Percentiles rank a stretch among this genome's conserved stretches.
These are phyloP conservation scores for Trichoderma endophyticum DNA, from an alignment of 2,329 filamentous ascomycete genomes.

Conservation along the genomic window DNA sequence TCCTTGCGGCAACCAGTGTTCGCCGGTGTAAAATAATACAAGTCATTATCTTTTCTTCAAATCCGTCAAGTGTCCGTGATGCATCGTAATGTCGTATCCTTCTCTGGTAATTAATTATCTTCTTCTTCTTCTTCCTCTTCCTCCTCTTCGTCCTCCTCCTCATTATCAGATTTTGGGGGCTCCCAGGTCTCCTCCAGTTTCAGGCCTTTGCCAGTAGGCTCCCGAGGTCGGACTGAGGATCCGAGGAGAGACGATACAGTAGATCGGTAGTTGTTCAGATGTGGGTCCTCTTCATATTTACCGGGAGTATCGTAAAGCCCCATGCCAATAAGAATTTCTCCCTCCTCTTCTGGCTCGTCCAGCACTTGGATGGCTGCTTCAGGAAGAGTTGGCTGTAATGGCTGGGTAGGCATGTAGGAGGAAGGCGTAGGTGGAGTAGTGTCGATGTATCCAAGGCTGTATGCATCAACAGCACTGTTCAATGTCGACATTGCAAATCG, in stretches of 20 bases:
- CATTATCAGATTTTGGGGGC: slow-evolving; percentile 62
- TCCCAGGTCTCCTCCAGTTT: slow-evolving; percentile 81
- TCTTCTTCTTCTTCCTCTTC: slow-evolving; percentile 40
- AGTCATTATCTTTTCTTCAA: background rate
- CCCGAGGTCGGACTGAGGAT: slow-evolving; percentile 42
- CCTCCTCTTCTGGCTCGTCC: slow-evolving; percentile 55
- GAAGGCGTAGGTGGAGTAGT: slow-evolving; percentile 60
- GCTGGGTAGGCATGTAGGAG: slow-evolving; percentile 50
- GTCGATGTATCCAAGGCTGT: slow-evolving; percentile 41
- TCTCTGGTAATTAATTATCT: background rate
- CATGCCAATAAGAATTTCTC: slow-evolving; percentile 76
- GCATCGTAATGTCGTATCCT: background rate
- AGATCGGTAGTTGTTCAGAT: slow-evolving; percentile 53
- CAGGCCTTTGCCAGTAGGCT: slow-evolving; percentile 65
- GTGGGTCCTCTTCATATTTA: slow-evolving; percentile 47
- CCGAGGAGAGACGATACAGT: slow-evolving; percentile 55
- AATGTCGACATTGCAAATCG: slow-evolving; percentile 28
- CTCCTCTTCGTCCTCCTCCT: slow-evolving; percentile 47
- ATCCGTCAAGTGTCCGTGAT: background rate
- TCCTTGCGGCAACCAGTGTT: background rate
- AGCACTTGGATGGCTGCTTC: slow-evolving; percentile 50
- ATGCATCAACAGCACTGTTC: slow-evolving; percentile 24
- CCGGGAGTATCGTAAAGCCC: slow-evolving; percentile 75
- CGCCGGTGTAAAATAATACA: background rate
- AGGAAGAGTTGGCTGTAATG: slow-evolving; percentile 44